Percentiles rank a stretch among this genome's conserved stretches.
These are phyloP conservation scores for Leishmania guyanensis DNA, from an alignment of 208 protist genomes.

Conservation along the genomic window DNA sequence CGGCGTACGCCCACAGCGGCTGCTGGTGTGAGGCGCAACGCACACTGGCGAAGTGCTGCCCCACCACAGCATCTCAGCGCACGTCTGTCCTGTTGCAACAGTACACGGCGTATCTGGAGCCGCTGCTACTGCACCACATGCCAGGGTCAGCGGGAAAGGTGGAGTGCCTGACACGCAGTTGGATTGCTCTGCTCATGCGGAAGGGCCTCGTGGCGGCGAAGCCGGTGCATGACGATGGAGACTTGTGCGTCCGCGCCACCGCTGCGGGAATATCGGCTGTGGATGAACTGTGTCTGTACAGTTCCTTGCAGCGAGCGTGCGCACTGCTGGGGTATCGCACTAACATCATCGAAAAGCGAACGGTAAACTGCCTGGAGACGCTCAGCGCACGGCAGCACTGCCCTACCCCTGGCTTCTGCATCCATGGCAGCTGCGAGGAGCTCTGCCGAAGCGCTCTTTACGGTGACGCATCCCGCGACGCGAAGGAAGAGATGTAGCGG, in stretches of 20 bases:
- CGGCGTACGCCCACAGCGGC: constrained; percentile 10
- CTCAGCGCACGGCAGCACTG: constrained; percentile 10
- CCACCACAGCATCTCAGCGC: neutral
- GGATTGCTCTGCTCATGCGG: constrained; percentile 14
- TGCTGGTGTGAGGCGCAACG: constrained; percentile 19
- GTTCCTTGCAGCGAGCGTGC: constrained; percentile 13
- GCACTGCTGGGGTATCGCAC: neutral
- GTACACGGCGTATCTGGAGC: constrained; percentile 25
- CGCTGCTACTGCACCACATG: constrained; percentile 11
- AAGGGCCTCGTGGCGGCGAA: constrained; percentile 10
- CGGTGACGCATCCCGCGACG: neutral
- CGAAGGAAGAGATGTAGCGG: neutral
- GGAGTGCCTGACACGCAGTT: constrained; percentile 15
- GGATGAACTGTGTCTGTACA: constrained; percentile 28
- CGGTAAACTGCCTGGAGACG: constrained; percentile 7
- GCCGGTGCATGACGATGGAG: neutral
- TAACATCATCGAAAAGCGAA: neutral
- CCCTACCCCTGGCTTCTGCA: constrained; percentile 15
- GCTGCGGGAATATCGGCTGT: constrained; percentile 1
- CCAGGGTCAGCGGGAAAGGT: neutral
- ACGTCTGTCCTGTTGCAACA: constrained; percentile 22
- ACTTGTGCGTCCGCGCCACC: constrained; percentile 3
- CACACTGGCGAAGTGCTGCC: constrained; percentile 16
- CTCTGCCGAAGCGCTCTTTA: neutral
- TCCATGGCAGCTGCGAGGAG: constrained; percentile 27